These are phyloP conservation scores for Pseudogymnoascus sp. DNA, from an alignment of 2,329 filamentous ascomycete genomes.

Conservation along the genomic window DNA sequence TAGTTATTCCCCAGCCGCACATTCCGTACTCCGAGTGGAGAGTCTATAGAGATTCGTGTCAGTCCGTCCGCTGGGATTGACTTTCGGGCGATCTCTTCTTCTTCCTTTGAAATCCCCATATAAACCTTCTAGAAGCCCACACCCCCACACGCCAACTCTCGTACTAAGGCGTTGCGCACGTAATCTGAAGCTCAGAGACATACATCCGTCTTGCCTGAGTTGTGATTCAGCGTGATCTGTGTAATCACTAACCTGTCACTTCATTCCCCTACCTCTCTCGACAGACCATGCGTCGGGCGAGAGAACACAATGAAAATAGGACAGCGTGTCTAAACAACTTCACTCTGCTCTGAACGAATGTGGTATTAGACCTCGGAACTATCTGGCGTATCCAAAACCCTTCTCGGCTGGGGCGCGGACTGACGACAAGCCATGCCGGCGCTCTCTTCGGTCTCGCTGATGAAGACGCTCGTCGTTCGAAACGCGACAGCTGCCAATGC, in stretches of 20 bases:
- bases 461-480: slow-evolving; percentile 20
- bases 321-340: not conserved
- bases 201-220: not conserved
- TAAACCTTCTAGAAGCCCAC: slow-evolving; percentile 4
- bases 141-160: not conserved
- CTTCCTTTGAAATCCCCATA: not conserved
- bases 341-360: not conserved
- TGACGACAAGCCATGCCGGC: slow-evolving; percentile 27
- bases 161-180: not conserved
- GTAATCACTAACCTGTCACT: not conserved
- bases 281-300: not conserved
- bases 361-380: not conserved
- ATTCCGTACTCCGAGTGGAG: not conserved
- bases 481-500: slow-evolving; percentile 16
- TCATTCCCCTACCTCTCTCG: not conserved
- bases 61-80: not conserved
- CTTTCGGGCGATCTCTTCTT: not conserved
- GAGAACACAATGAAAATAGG: not conserved
- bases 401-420: not conserved
- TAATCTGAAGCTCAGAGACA: not conserved
- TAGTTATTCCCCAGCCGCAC: not conserved
- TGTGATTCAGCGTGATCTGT: not conserved
- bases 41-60: not conserved
- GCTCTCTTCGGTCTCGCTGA: slow-evolving; percentile 26
- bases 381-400: not conserved